Evolutionary conservation across 768 basidiomycete species (phyloP), one percentile per base, ranked within the genome.

Genomic region (Phanerochaete carnosa): DNA sequence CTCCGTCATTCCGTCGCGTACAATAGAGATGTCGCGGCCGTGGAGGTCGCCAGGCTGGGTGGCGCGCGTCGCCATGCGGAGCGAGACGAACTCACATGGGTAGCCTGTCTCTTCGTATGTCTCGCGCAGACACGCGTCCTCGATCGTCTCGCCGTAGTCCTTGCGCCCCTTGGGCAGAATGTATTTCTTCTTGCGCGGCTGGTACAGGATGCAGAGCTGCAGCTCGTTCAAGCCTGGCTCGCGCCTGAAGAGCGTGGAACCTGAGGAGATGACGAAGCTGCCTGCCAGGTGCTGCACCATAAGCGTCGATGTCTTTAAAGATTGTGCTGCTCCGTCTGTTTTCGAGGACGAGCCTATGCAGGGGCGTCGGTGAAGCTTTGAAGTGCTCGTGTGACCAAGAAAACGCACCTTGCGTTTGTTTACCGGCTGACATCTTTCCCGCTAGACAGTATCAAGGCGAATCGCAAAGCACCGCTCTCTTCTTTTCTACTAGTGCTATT

Each of bases 101-200:
- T 83, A 88, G 5, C 85, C 86, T 0, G 85, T 87, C 73, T 88
- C 86, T 66, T 86, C 88, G 66, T 76, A 85, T 0, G 85, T 85
- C 71, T 89, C 87, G 19, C 87, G 76, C 5, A 84, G 62, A 0
- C 86, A 86, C 1, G 86, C 75, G 1, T 58, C 64, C 57, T 82
- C 79, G 19, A 84, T 72, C 5, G 74, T 71, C 70, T 88, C 87
- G 1, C 80, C 80, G 23, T 75, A 68, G 66, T 87, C 84, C 66
- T 87, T 87, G 32, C 84, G 77, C 5, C 86, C 87, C 62, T 87
- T 88, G 33, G 87, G 83, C 13, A 87, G 78, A 5, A 84, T 65
- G 65, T 71, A 76, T 47, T 75, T 71, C 26, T 69, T 50, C 29
- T 71, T 68, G 1, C 59, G 60, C 33, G 56, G 62, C 43, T 74